Base-by-base conservation (phyloP, 2,329 filamentous ascomycete species). In the Sphaerulina musiva region DNA sequence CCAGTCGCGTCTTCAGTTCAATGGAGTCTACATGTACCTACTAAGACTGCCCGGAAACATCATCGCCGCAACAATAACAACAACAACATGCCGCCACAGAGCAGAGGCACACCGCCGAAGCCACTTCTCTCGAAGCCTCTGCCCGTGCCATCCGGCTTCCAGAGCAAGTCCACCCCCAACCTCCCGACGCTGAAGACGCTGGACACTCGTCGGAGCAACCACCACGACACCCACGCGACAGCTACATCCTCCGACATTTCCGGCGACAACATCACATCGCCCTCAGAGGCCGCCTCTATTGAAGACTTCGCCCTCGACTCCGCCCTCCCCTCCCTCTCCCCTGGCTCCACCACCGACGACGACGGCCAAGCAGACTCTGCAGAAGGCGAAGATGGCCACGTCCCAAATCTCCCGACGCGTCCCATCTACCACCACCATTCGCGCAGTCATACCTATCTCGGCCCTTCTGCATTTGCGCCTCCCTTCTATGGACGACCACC, bases 401-500 rank as follows among this genome's bases (percentile, higher is more conserved):
- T 65, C 14, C 57, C 61, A 32, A 63, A 59, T 50, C 61, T 64
- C 44, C 66, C 61, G 23, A 49, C 60, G 36, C 69, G 66, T 31
- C 74, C 74, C 32, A 72, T 70, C 58, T 73, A 72, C 55, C 72
- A 71, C 64, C 65, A 64, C 44, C 66, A 65, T 57, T 76, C 71
- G 3, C 70, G 71, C 43, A 75, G 73, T 20, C 70, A 77, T 46
- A 73, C 69, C n/a, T 71, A 76, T 38, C 70, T 77, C 1, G 66
- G 68, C 1, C 72, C 68, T 11, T 62, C 63, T 9, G 64, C 69
- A 59, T 87, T 85, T 69, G 81, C 80, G 9, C 93, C 93, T 26
- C 93, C 93, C 12, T 97, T 97, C 77, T 98, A 98, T 77, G 95
- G 95, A 60, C 84, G 92, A 2, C 93, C 93, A n/a, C 93, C 93